Conservation (phyloP, 1,284 basidiomycete species). For the Ustilago sp. region DNA sequence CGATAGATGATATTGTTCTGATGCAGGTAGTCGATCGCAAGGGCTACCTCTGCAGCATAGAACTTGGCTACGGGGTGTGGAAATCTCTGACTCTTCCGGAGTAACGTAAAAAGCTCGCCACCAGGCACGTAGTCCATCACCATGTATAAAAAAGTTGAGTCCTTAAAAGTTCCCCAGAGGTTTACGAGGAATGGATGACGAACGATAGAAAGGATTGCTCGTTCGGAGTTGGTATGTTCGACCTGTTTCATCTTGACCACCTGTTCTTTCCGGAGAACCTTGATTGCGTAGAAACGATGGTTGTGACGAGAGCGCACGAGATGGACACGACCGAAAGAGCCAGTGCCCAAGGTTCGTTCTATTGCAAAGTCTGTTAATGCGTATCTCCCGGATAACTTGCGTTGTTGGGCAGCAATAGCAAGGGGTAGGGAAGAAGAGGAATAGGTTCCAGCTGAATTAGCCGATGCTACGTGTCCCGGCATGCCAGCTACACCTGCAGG, state of each 20-base stretch:
- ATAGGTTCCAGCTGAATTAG: slow-evolving; percentile 50
- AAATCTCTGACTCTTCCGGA: slow-evolving; percentile 78
- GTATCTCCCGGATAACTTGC: slow-evolving; percentile 66
- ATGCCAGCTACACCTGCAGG: slow-evolving; percentile 6
- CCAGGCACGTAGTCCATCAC: slow-evolving; percentile 99
- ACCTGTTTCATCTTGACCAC: slow-evolving; percentile 96
- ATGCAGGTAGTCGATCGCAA: slow-evolving; percentile 94
- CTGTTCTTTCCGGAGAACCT: slow-evolving; percentile 75
- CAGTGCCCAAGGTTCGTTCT: slow-evolving; percentile 66
- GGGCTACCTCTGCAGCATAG: slow-evolving; percentile 95
- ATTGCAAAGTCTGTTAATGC: slow-evolving; percentile 65
- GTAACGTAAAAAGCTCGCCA: slow-evolving; percentile 85
- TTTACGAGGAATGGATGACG: slow-evolving; percentile 98
- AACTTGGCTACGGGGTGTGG: slow-evolving; percentile 99
- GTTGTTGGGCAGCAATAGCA: slow-evolving; percentile 49
- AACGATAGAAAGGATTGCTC: slow-evolving; percentile 86
- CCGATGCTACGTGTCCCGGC: slow-evolving; percentile 27
- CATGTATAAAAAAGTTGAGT: slow-evolving; percentile 94
- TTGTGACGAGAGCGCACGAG: slow-evolving; percentile 66
- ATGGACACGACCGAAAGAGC: slow-evolving; percentile 67
- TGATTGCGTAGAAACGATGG: slow-evolving; percentile 68
- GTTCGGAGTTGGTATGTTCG: slow-evolving; percentile 96
- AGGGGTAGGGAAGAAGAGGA: slow-evolving; percentile 44
- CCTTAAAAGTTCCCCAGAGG: slow-evolving; percentile 97
- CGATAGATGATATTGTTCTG: slow-evolving; percentile 93